These are phyloP conservation scores for Penicillium sp. DNA, from an alignment of 2,329 filamentous ascomycete species.

Conservation along the genomic window DNA sequence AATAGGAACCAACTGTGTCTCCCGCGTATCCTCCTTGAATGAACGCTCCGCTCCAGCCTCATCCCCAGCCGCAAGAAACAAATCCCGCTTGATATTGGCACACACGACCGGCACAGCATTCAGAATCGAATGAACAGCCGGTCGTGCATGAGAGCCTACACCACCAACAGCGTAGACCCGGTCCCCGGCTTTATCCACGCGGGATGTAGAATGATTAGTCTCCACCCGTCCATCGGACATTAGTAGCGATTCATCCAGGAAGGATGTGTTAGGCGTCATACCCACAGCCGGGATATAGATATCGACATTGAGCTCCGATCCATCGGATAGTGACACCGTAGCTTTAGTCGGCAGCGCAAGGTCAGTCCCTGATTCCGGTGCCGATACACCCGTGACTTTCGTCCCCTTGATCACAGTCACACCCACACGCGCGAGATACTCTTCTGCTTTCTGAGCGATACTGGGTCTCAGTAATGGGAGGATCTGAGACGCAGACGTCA, in stretches of 20 bases:
- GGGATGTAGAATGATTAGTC: slow-evolving; percentile 36
- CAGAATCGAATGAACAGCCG: slow-evolving; percentile 46
- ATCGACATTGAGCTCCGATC: slow-evolving; percentile 43
- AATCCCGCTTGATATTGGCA: slow-evolving; percentile 52
- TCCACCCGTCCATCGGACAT: slow-evolving; percentile 40
- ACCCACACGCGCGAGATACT: slow-evolving; percentile 45
- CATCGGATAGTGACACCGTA: slow-evolving; percentile 43
- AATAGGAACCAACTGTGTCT: slow-evolving; percentile 52
- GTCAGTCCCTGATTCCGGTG: slow-evolving; percentile 29
- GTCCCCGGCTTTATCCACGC: slow-evolving; percentile 36
- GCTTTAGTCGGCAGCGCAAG: slow-evolving; percentile 26
- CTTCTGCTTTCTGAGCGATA: slow-evolving; percentile 45
- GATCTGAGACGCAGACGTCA: slow-evolving; percentile 42
- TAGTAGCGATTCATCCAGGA: slow-evolving; percentile 31
- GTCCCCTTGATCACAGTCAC: slow-evolving; percentile 49
- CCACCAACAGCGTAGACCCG: slow-evolving; percentile 53
- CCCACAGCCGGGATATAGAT: slow-evolving; percentile 52
- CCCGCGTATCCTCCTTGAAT: slow-evolving; percentile 46
- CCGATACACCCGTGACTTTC: slow-evolving; percentile 36
- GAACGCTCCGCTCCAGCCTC: slow-evolving; percentile 29
- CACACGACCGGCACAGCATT: slow-evolving; percentile 45
- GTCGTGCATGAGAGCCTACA: slow-evolving; percentile 40
- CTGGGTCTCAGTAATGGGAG: slow-evolving; percentile 43
- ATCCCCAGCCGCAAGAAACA: slow-evolving; percentile 34
- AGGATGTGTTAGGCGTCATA: slow-evolving; percentile 43